Percentiles rank a stretch among this genome's conserved stretches.
Conservation (phyloP, 2,329 filamentous ascomycete genomes). For the Aaosphaeria pasadenensis region DNA sequence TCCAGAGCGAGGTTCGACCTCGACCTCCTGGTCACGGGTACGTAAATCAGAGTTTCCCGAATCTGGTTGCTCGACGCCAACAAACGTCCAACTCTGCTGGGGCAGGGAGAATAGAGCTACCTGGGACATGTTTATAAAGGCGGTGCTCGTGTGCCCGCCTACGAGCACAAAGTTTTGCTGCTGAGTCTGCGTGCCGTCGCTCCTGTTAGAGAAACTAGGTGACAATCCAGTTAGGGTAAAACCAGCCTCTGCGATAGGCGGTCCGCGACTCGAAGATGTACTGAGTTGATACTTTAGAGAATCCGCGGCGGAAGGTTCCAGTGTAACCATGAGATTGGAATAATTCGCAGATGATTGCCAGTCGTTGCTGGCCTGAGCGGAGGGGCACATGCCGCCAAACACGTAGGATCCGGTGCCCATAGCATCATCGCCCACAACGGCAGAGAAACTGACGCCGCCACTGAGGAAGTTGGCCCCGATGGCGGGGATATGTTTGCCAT, state of each 20-base stretch:
- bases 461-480: constrained; percentile 57
- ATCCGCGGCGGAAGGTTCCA: constrained; percentile 50
- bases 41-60: constrained; percentile 56
- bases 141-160: constrained; percentile 77
- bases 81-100: constrained; percentile 81
- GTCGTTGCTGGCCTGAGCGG: constrained; percentile 35
- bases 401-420: constrained; percentile 62
- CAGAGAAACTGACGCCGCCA: constrained; percentile 66
- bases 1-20: constrained; percentile 78
- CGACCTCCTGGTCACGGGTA: constrained; percentile 42
- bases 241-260: constrained; percentile 79
- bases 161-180: constrained; percentile 77
- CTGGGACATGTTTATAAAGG: constrained; percentile 93
- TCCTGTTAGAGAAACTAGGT: constrained; percentile 67
- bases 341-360: constrained; percentile 74
- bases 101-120: constrained; percentile 84
- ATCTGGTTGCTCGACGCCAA: constrained; percentile 57
- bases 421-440: constrained; percentile 52
- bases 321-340: constrained; percentile 72
- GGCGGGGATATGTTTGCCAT: constrained; percentile 31
- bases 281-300: constrained; percentile 45
- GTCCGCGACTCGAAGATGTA: constrained; percentile 52
- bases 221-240: constrained; percentile 76
- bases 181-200: constrained; percentile 61
- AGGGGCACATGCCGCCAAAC: constrained; percentile 89